Evolutionary conservation across 2,329 filamentous ascomycete species (phyloP).

Genomic region (Penicillium sp.): DNA sequence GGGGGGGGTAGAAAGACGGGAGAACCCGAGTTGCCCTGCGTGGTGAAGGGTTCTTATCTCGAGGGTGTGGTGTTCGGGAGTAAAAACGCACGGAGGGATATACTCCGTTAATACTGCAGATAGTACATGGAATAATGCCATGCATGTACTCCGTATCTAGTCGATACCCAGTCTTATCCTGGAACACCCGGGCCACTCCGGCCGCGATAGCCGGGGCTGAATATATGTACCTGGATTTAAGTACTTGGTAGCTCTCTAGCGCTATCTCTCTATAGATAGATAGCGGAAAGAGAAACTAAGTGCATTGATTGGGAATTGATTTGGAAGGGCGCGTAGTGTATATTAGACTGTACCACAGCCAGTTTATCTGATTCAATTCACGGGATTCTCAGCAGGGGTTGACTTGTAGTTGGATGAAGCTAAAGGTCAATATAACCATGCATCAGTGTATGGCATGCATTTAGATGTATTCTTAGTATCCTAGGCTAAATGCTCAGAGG

Average conservation of each 20-base stretch:
- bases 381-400: not conserved
- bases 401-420: not conserved
- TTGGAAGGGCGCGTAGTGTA: not conserved
- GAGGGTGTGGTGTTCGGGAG: not conserved
- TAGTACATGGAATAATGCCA: not conserved
- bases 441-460: not conserved
- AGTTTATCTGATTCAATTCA: not conserved
- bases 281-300: not conserved
- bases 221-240: not conserved
- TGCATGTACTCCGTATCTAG: not conserved
- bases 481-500: not conserved
- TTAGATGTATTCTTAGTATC: no score
- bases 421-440: not conserved
- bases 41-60: not conserved
- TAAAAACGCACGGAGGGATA: not conserved
- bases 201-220: constrained; percentile 3
- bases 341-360: not conserved
- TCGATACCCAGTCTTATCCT: not conserved
- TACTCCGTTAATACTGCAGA: not conserved
- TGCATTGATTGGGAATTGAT: not conserved
- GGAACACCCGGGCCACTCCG: not conserved
- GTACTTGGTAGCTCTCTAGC: not conserved
- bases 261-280: not conserved
- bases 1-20: not conserved
- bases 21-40: not conserved